Conservation (phyloP, 257 asterid species). For the Gardenia jasminoides region DNA sequence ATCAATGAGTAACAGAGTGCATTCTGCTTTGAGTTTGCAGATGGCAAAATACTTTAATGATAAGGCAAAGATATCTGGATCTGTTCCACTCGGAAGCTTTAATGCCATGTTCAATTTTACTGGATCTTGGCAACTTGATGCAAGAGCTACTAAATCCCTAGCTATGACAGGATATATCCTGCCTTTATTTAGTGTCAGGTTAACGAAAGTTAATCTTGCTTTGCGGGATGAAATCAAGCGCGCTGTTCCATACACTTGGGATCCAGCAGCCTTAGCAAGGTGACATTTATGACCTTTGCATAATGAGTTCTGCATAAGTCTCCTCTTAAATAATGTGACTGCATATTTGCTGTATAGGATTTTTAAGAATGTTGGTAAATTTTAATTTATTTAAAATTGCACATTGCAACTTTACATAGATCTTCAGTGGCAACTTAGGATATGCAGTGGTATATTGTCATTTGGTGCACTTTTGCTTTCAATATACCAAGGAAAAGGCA, state of each 20-base stretch:
- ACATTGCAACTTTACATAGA: not conserved
- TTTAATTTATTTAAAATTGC: not conserved
- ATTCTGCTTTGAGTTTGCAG: conserved; percentile 44
- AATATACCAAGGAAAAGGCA: not conserved
- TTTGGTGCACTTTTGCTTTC: not conserved
- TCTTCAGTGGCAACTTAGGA: not conserved
- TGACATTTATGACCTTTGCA: conserved; percentile 24
- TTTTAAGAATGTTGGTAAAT: not conserved
- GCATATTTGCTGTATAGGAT: not conserved
- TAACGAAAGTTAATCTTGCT: conserved; percentile 48
- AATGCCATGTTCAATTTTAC: conserved; percentile 98
- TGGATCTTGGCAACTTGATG: conserved; percentile 91
- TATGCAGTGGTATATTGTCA: not conserved
- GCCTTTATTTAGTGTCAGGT: conserved; percentile 55
- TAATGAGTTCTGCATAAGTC: not conserved
- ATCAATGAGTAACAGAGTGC: conserved; percentile 10
- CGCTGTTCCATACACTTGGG: conserved; percentile 97
- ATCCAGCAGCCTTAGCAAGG: conserved; percentile 95
- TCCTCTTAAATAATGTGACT: not conserved
- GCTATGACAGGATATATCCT: conserved; percentile 79
- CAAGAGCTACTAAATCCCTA: conserved; percentile 88
- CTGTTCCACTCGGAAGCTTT: conserved; percentile 88
- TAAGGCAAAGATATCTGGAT: conserved; percentile 61
- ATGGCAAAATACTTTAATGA: conserved; percentile 88
- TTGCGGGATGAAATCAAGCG: conserved; percentile 71